Base-by-base conservation (phyloP, 257 asterid species). In the Prunella vulgaris region DNA sequence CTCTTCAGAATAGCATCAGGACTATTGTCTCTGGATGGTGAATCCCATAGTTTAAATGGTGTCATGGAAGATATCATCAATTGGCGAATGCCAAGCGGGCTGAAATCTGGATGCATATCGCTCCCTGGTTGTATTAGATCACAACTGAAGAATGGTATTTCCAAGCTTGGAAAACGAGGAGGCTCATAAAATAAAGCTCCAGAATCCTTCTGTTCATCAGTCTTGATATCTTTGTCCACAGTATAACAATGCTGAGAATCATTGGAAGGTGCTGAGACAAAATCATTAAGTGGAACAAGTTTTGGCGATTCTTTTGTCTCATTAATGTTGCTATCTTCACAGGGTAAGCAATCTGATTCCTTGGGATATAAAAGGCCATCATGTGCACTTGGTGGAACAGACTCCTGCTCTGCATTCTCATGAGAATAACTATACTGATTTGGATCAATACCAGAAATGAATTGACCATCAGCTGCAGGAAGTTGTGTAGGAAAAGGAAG, bases 1-100 rank as follows among this genome's bases (percentile, higher is more conserved):
- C 85, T 85, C 82, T 86, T 90, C 74, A 92, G 83, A 79, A 90
- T 86, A 66, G 93, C 97, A 74, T 81, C 95, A 66, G 96, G 94
- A 53, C 86, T 89, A 72, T 76, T 76, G 68, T 83, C 91, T 68
- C 90, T 75, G 44, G 84, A 78, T 5, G 98, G 97, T n/a, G 98
- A 92, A 68, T 90, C 98, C 96, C 98, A 88, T 74, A 86, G 67
- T 73, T 84, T 89, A 75, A 80, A 85, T 46, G 97, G 97, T 51
- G 95, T 82, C 79, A 86, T 74, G 58, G 95, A 84, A 61, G 96
- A 84, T 76, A 85, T 80, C 93, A 85, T 86, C 81, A 92, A 83
- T 76, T 92, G 92, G 71, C 97, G 96, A 60, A 90, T 86, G 70
- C 98, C 98, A 30, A 92, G 93, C 14, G 98, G 98, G 74, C 98